These are phyloP conservation scores for Miscanthus sacchariflorus DNA, from an alignment of 202 grass and related monocot genomes.

Conservation along the genomic window DNA sequence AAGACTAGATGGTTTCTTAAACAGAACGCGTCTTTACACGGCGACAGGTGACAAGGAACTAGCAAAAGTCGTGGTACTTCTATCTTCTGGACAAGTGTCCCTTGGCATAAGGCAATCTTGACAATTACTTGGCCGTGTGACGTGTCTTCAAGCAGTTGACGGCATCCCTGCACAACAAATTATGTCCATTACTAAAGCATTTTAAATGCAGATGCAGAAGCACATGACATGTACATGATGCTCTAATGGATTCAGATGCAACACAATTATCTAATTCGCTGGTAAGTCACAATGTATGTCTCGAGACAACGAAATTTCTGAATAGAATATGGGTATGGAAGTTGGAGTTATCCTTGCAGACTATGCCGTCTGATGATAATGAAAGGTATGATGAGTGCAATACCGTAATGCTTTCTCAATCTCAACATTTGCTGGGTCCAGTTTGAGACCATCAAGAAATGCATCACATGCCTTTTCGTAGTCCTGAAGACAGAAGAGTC, in stretches of 20 bases:
- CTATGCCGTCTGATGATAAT: not conserved
- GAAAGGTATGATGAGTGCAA: not conserved
- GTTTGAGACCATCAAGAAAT: conserved; percentile 45
- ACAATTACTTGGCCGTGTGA: not conserved
- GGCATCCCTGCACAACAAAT: conserved; percentile 24
- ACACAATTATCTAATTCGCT: not conserved
- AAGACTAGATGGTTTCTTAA: not conserved
- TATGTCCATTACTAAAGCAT: not conserved
- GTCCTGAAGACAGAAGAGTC: conserved; percentile 31
- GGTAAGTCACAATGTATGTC: not conserved
- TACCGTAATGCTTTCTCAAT: conserved; percentile 48
- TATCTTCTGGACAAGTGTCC: not conserved
- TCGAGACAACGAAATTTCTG: too few relatives aligned
- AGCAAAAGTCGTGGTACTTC: not conserved
- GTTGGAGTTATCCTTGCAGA: too few relatives aligned
- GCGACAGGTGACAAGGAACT: not conserved
- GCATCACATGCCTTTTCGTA: conserved; percentile 51
- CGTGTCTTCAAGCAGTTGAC: conserved; percentile 40
- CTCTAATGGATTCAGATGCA: not conserved
- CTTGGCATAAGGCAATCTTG: not conserved
- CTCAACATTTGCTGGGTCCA: conserved; percentile 41
- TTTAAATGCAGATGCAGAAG: conserved; percentile 1
- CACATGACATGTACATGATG: not conserved
- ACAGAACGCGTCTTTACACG: not conserved
- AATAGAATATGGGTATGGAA: not conserved